Base-by-base conservation (phyloP, 2,329 filamentous ascomycete species). In the Alternaria novae-zelandiae region DNA sequence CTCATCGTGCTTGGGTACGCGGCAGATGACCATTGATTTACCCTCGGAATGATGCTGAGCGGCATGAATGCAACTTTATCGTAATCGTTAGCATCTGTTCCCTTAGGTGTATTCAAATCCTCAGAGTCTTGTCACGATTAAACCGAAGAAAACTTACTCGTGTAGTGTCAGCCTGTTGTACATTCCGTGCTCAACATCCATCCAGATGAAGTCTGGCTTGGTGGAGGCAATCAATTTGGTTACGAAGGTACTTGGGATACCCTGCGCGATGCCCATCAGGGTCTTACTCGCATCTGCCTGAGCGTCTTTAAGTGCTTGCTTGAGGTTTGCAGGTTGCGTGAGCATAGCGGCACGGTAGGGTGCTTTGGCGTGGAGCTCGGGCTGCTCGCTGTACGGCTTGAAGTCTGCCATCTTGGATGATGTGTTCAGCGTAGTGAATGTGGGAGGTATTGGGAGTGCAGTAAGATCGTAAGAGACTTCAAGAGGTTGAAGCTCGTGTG, bases 181-280 rank as follows among this genome's bases (percentile, higher is more conserved):
- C 69, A 75, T 74, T 53, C 70, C 71, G 53, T 75, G 71, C 59
- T 74, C 71, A 7, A 75, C 72, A 26, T 75, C 71, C 12, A 74
- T 69, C 66, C 67, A 75, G 62, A 74, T 69, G 54, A 74, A 74
- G 51, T 75, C 71, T 1, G 73, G 70, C 60, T 72, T 74, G 17
- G 70, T 66, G n/a, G 65, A 68, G 15, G 71, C 73, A 44, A 75
- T 64, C 8, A 73, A 58, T 59, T 75, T 75, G 26, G 72, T 75
- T 10, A 74, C 65, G 20, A 74, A 75, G 10, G 63, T 66, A 43
- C 68, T 73, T 32, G 71, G 72, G 26, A 74, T 73, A 10, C 71
- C 70, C 21, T 74, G 71, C 9, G 71, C 71, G n/a, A 74, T 59
- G 11, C 71, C 71, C n/a, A 75, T 59, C 10, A 74, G 59, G 15